Conservation (phyloP, 495 filamentous ascomycete genomes). For the Podospora pseudocomata region DNA sequence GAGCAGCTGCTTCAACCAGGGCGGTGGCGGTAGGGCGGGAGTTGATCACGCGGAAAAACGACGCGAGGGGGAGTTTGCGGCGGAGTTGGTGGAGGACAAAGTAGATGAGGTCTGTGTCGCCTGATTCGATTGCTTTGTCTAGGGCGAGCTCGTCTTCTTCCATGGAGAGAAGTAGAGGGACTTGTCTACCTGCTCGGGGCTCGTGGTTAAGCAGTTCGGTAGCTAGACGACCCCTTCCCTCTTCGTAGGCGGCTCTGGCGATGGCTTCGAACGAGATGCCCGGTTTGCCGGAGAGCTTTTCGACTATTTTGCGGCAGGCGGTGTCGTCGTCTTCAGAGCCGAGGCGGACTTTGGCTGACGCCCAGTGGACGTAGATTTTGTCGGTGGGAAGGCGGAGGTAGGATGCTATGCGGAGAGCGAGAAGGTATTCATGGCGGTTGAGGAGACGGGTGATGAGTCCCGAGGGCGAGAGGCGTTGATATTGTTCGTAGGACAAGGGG, state of each 20-base stretch:
- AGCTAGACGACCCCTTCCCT: slow-evolving; percentile 80
- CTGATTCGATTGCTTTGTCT: slow-evolving; percentile 94
- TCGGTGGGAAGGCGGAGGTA: slow-evolving; percentile 84
- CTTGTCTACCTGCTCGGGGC: slow-evolving; percentile 87
- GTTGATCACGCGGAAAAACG: slow-evolving; percentile 91
- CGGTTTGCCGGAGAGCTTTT: slow-evolving; percentile 77
- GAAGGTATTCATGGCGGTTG: slow-evolving; percentile 83
- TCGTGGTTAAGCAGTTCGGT: slow-evolving; percentile 91
- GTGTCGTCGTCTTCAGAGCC: slow-evolving; percentile 82
- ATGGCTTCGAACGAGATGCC: slow-evolving; percentile 95
- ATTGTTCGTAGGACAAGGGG: slow-evolving; percentile 89
- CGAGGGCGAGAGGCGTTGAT: slow-evolving; percentile 80
- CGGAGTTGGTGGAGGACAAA: slow-evolving; percentile 86
- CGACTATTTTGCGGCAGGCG: slow-evolving; percentile 82
- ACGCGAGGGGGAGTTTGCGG: slow-evolving; percentile 83
- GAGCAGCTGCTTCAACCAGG: slow-evolving; percentile 79
- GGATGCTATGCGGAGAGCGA: slow-evolving; percentile 85
- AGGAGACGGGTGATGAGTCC: slow-evolving; percentile 79
- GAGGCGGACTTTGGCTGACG: slow-evolving; percentile 83
- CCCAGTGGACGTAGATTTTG: slow-evolving; percentile 94
- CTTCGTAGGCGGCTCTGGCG: slow-evolving; percentile 91
- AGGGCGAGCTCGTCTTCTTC: slow-evolving; percentile 93
- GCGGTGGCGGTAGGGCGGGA: slow-evolving; percentile 81
- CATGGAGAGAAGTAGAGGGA: slow-evolving; percentile 91
- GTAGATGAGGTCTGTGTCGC: slow-evolving; percentile 87